Conservation (phyloP, 2,329 filamentous ascomycete genomes). For the Ophiocordyceps sinensis region DNA sequence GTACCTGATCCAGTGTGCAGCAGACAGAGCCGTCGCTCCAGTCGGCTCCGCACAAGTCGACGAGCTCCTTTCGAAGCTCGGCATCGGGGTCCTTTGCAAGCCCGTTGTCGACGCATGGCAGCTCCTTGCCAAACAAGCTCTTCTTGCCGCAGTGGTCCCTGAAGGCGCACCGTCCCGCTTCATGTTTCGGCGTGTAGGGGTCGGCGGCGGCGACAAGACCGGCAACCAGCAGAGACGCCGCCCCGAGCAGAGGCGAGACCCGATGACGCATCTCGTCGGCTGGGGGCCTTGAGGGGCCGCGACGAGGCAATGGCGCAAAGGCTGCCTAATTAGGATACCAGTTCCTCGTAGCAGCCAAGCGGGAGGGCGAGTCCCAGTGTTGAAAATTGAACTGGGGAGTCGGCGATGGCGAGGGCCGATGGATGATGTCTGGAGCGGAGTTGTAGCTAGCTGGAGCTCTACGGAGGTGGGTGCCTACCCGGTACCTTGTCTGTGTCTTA, state of each 20-base stretch:
- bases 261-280: conserved; percentile 17
- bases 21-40: conserved; percentile 79
- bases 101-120: conserved; percentile 88
- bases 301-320: too few species aligned
- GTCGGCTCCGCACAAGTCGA: conserved; percentile 73
- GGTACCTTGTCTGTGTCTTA: too few species aligned
- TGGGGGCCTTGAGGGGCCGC: background rate
- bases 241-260: conserved; percentile 16
- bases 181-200: conserved; percentile 49
- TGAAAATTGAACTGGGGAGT: too few species aligned
- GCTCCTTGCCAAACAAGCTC: conserved; percentile 73
- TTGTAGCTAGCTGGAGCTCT: too few species aligned
- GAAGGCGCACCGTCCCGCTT: conserved; percentile 78
- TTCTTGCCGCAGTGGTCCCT: conserved; percentile 85
- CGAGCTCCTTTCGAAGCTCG: conserved; percentile 59
- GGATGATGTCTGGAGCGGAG: too few species aligned
- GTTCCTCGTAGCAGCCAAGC: too few species aligned
- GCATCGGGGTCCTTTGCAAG: conserved; percentile 60
- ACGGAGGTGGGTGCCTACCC: too few species aligned
- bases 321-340: too few species aligned
- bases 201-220: conserved; percentile 12
- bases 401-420: too few species aligned
- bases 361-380: too few species aligned
- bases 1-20: conserved; percentile 65
- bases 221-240: conserved; percentile 14